These are phyloP conservation scores for Fragaria vesca DNA, from an alignment of 306 rosid genomes.

Conservation along the genomic window DNA sequence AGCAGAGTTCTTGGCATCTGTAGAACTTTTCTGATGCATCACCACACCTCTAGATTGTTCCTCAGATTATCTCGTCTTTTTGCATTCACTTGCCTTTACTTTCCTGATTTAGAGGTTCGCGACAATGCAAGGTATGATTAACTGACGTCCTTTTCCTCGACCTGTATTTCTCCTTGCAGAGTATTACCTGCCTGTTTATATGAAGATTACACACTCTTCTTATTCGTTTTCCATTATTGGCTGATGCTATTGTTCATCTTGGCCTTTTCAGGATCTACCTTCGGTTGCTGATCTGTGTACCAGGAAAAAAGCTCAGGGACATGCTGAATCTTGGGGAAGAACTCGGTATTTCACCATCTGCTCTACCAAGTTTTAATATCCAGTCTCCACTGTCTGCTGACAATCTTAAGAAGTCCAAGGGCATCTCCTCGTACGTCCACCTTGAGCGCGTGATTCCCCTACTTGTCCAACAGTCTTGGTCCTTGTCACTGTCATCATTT, in stretches of 20 bases:
- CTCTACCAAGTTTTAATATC: slow-evolving; percentile 60
- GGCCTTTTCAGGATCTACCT: slow-evolving; percentile 77
- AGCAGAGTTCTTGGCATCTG: slow-evolving; percentile 90
- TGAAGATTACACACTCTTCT: background rate
- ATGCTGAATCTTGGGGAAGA: slow-evolving; percentile 71
- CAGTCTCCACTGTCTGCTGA: slow-evolving; percentile 71
- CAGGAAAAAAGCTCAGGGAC: slow-evolving; percentile 89
- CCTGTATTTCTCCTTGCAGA: background rate
- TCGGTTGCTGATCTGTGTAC: slow-evolving; percentile 81
- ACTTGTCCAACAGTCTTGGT: slow-evolving; percentile 91
- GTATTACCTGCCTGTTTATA: slow-evolving; percentile 6
- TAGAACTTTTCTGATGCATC: slow-evolving; percentile 86
- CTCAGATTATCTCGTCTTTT: slow-evolving; percentile 74
- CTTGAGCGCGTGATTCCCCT: slow-evolving; percentile 64
- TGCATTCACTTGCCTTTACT: slow-evolving; percentile 76
- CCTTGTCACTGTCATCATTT: slow-evolving; percentile 71
- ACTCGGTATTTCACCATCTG: slow-evolving; percentile 65
- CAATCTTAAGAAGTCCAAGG: slow-evolving; percentile 57
- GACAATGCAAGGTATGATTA: slow-evolving; percentile 82
- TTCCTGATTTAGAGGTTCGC: slow-evolving; percentile 95
- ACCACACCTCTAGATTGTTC: slow-evolving; percentile 84
- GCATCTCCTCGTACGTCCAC: slow-evolving; percentile 70
- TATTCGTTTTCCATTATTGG: background rate
- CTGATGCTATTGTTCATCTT: background rate
- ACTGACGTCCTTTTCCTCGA: background rate